Evolutionary conservation across 768 basidiomycete genomes (phyloP), one percentile per base, ranked within the genome.

Genomic region (Hericium rajendrae): DNA sequence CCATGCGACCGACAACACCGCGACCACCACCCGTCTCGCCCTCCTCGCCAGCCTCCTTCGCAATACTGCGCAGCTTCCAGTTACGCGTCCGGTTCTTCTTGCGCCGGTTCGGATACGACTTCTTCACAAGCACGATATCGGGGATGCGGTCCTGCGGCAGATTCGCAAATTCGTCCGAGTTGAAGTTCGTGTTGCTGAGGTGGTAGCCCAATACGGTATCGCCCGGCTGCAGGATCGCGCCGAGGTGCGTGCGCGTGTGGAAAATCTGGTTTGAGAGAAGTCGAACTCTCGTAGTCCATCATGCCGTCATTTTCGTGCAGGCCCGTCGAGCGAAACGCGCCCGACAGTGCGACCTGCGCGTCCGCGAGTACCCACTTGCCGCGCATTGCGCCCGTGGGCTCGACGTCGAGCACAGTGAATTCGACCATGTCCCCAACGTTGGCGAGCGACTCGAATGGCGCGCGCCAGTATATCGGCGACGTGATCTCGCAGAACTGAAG

Each of bases 171-270:
- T 85, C 84, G 57, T 88, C 84, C 57, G 88, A 91, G 77, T 98
- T 99, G 79, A 86, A 97, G 75, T 99, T 99, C 59, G 86, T 74
- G 58, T 88, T 84, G 9, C 86, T 85, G 59, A 98, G 79, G 71
- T 88, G 84, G 75, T 91, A 99, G 0, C 97, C 97, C 54, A 97
- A 73, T 32, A 81, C 94, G 1, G 93, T 84, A 69, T 98, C 97
- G 24, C 97, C 97, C 0, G 97, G 94, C 67, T 98, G 95, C 18
- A 98, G 78, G 63, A 90, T 84, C 15, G 82, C 88, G 54, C 97
- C 97, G 46, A 99, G 84, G 66, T 99, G 97, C 16, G 97, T 98
- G 38, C 95, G 88, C 13, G 95, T 97, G 72, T 97, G 94, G 74
- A 82, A 92, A 60, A 95, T 97, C 64, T 86, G 87, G 64, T 84